These are phyloP conservation scores for Setomelanomma holmii DNA, from an alignment of 2,329 filamentous ascomycete genomes.

Conservation along the genomic window DNA sequence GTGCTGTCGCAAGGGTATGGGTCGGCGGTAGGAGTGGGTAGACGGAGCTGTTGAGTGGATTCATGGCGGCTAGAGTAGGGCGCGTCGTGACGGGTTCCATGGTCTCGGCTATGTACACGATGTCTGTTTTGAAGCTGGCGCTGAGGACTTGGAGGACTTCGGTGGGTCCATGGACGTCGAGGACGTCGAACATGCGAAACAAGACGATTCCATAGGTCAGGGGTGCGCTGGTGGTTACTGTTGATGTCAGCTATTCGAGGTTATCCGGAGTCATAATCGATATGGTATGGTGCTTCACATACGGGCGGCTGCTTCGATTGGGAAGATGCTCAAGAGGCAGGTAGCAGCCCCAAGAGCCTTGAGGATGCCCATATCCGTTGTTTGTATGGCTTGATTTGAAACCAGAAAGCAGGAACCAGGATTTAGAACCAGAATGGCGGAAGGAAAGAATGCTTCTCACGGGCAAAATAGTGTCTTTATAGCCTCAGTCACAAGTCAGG, in stretches of 20 bases:
- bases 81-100: slow-evolving; percentile 39
- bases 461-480: no score
- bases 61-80: slow-evolving; percentile 25
- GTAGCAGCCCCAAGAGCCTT: not conserved
- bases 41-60: slow-evolving; percentile 33
- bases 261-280: not conserved
- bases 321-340: not conserved
- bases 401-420: not conserved
- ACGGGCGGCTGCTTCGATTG: not conserved
- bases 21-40: slow-evolving; percentile 53
- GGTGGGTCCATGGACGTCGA: slow-evolving; percentile 49
- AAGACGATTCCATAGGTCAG: slow-evolving; percentile 36
- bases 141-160: slow-evolving; percentile 49
- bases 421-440: not conserved
- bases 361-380: slow-evolving; percentile 15
- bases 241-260: not conserved
- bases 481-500: not conserved
- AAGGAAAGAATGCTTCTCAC: no score
- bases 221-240: slow-evolving; percentile 16
- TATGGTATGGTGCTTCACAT: not conserved
- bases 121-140: slow-evolving; percentile 27
- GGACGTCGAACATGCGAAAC: slow-evolving; percentile 36
- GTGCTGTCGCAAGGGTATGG: slow-evolving; percentile 61
- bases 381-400: no score
- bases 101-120: slow-evolving; percentile 28